Evolutionary conservation across 1,284 basidiomycete species (phyloP).

Genomic region (Leccinum angustisporum): DNA sequence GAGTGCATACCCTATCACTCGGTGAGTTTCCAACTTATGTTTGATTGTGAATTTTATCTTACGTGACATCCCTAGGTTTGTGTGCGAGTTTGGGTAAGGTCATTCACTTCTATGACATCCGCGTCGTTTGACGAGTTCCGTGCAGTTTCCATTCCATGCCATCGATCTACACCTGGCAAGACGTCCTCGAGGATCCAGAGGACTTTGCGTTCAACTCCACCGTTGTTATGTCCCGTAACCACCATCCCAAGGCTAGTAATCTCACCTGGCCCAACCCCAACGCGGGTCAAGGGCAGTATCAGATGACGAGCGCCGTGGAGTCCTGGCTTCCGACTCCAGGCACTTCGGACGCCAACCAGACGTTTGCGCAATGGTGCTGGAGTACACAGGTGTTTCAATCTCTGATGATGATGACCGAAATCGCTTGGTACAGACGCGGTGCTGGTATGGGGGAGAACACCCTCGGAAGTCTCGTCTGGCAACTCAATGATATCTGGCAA

Average conservation of each 20-base stretch:
- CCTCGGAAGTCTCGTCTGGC: slow-evolving; percentile 34
- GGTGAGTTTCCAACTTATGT: too few relatives aligned
- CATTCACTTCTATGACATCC: not conserved
- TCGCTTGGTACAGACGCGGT: slow-evolving; percentile 27
- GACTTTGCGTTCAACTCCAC: slow-evolving; percentile 41
- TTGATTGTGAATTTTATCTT: not conserved
- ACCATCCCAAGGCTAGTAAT: slow-evolving; percentile 22
- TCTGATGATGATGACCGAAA: slow-evolving; percentile 32
- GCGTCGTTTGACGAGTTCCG: not conserved
- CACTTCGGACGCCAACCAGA: slow-evolving; percentile 49
- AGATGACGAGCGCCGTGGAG: slow-evolving; percentile 54
- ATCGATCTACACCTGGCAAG: slow-evolving; percentile 39
- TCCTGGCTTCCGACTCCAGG: slow-evolving; percentile 53
- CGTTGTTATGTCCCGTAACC: not conserved
- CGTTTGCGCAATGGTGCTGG: slow-evolving; percentile 51
- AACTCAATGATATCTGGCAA: slow-evolving; percentile 65
- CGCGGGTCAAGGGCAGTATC: slow-evolving; percentile 51
- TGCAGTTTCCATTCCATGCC: slow-evolving; percentile 58
- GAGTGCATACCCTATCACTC: too few relatives aligned
- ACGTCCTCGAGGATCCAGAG: slow-evolving; percentile 49
- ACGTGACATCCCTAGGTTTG: not conserved
- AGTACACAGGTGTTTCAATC: slow-evolving; percentile 59
- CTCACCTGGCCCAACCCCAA: slow-evolving; percentile 61
- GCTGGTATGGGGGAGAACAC: slow-evolving; percentile 36
- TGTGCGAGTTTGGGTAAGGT: not conserved